Evolutionary conservation across 768 basidiomycete species (phyloP).

Genomic region (Podaxis mareebaensis): DNA sequence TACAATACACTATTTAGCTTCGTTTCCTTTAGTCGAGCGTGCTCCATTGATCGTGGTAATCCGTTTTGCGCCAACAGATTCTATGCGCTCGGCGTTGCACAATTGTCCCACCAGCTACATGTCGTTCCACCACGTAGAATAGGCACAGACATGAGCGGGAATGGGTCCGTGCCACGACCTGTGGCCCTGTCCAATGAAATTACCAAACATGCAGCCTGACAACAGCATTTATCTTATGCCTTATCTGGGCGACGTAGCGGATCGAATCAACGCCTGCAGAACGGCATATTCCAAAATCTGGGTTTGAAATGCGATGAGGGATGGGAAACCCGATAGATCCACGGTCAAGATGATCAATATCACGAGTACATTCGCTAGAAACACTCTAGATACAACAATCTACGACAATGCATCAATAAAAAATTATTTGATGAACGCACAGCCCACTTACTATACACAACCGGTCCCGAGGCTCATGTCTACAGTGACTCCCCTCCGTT

Average conservation of each 20-base stretch:
- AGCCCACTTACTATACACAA: conserved; percentile 9
- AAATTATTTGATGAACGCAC: conserved; percentile 8
- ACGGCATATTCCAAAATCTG: conserved; percentile 1
- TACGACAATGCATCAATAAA: conserved; percentile 11
- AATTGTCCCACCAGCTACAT: not conserved
- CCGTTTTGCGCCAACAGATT: not conserved
- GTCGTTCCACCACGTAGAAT: not conserved
- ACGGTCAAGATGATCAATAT: not conserved
- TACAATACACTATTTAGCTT: conserved; percentile 36
- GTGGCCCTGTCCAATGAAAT: not conserved
- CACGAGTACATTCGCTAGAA: not conserved
- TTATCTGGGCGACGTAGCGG: not conserved
- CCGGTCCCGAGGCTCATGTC: not conserved
- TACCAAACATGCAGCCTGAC: conserved; percentile 7
- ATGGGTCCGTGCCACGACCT: conserved; percentile 4
- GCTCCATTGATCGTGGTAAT: not conserved
- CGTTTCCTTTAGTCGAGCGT: conserved; percentile 3
- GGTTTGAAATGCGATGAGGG: not conserved
- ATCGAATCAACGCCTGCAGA: not conserved
- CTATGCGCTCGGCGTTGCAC: not conserved
- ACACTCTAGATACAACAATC: conserved; percentile 12
- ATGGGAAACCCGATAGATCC: conserved; percentile 3
- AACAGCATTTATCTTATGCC: conserved; percentile 7
- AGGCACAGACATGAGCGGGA: not conserved
- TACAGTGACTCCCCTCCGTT: conserved; percentile 10